Evolutionary conservation across 768 basidiomycete genomes (phyloP).

Genomic region (Boletellus ananiceps): DNA sequence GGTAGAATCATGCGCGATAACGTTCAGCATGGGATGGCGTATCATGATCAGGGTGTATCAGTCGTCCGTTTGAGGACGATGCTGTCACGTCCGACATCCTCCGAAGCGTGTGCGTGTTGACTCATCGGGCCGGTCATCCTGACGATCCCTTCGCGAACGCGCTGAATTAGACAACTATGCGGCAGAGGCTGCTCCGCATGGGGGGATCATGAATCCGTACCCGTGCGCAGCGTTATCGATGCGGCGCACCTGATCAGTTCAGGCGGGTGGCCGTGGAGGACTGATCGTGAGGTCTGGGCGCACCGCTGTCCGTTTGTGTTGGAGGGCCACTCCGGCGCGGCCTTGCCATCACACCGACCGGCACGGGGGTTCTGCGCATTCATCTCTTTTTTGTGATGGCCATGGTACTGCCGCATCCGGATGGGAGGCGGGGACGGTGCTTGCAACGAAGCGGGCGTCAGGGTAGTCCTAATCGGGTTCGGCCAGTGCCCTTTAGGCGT

Average conservation of each 20-base stretch:
- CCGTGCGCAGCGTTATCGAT: conserved; percentile 17
- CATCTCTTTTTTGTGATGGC: conserved; percentile 18
- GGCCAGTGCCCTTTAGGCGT: conserved; percentile 18
- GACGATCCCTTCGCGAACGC: conserved; percentile 32
- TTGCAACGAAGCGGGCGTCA: conserved; percentile 20
- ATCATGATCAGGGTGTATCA: conserved; percentile 19
- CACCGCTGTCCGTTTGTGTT: neutral
- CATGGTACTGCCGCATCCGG: conserved; percentile 12
- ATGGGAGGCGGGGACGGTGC: conserved; percentile 16
- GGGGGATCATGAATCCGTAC: conserved; percentile 23
- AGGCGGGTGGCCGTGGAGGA: conserved; percentile 6
- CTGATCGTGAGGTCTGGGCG: conserved; percentile 16
- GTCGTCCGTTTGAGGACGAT: conserved; percentile 6
- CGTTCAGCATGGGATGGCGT: conserved; percentile 12
- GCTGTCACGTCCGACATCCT: conserved; percentile 27
- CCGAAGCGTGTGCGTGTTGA: conserved; percentile 10
- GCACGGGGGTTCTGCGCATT: conserved; percentile 16
- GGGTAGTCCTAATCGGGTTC: conserved; percentile 12
- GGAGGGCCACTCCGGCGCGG: no score
- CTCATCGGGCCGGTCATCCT: conserved; percentile 26
- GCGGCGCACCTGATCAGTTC: conserved; percentile 10
- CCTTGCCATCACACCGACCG: conserved; percentile 17
- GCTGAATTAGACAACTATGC: conserved; percentile 16
- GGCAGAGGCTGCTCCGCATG: conserved; percentile 17
- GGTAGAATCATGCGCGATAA: no score